A percentile compares a stretch with the other conserved stretches of the same genome.
These are phyloP conservation scores for Colletotrichum camelliae DNA, from an alignment of 2,329 filamentous ascomycete species.

Conservation along the genomic window DNA sequence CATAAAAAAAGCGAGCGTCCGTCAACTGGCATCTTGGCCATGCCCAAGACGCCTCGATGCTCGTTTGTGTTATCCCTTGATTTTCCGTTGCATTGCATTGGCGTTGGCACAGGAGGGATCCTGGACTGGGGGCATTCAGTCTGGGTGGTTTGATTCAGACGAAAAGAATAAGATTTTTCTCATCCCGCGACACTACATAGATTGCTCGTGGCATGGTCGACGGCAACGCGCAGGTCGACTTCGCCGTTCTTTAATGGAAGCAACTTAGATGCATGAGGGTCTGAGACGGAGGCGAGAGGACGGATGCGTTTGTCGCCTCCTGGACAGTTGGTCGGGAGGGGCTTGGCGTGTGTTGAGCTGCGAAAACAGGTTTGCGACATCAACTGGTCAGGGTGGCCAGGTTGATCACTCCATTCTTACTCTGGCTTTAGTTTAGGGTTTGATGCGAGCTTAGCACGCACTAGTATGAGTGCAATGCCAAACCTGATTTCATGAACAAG, in stretches of 20 bases:
- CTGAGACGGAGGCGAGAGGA: background rate
- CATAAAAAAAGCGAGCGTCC: conserved; percentile 12
- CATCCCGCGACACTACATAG: conserved; percentile 43
- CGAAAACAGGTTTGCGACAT: background rate
- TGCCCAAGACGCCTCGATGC: background rate
- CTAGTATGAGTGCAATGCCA: background rate
- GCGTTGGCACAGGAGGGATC: conserved; percentile 51
- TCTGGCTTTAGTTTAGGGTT: background rate
- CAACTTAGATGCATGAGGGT: conserved; percentile 15
- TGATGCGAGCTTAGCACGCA: background rate
- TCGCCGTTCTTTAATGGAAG: conserved; percentile 20
- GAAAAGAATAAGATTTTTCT: conserved; percentile 43
- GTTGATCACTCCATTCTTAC: conserved; percentile 6
- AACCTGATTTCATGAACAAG: background rate
- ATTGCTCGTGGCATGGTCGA: conserved; percentile 37
- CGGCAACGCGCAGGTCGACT: conserved; percentile 22
- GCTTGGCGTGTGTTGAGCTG: background rate
- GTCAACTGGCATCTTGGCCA: background rate
- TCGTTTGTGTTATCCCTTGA: conserved; percentile 38
- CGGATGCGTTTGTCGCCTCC: background rate
- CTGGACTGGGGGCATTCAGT: conserved; percentile 23
- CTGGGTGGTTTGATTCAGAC: conserved; percentile 34
- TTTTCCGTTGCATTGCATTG: conserved; percentile 60
- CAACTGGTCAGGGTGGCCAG: background rate
- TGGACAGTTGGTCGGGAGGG: conserved; percentile 6